These are phyloP conservation scores for Rhizoctonia solani DNA, from an alignment of 1,284 basidiomycete genomes.

Conservation along the genomic window DNA sequence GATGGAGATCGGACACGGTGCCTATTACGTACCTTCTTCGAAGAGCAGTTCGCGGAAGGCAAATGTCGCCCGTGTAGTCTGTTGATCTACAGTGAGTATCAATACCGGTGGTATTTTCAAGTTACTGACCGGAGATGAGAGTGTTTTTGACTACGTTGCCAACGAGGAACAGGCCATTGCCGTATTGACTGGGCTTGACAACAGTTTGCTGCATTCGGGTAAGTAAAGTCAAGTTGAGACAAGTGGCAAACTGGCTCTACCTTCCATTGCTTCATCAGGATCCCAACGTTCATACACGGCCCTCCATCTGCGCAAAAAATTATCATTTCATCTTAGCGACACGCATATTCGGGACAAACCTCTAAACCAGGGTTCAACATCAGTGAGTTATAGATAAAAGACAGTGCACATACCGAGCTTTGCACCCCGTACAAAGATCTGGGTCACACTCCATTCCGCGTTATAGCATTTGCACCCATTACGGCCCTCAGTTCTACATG, in stretches of 20 bases:
- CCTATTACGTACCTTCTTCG: background rate
- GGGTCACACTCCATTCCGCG: constrained; percentile 9
- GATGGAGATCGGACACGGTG: background rate
- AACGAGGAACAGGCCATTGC: constrained; percentile 12
- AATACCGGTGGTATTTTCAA: background rate
- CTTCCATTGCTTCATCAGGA: constrained; percentile 4
- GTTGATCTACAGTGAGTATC: background rate
- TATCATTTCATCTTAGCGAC: background rate
- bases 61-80: constrained; percentile 26
- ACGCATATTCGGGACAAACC: background rate
- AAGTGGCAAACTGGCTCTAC: background rate
- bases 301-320: background rate
- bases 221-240: background rate
- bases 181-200: constrained; percentile 12
- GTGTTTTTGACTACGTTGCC: background rate
- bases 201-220: background rate
- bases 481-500: constrained; percentile 1
- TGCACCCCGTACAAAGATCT: constrained; percentile 5
- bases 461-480: constrained; percentile 4
- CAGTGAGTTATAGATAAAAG: background rate
- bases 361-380: background rate
- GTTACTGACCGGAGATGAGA: background rate
- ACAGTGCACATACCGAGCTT: constrained; percentile 24
- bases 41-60: background rate
- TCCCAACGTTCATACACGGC: background rate